These are phyloP conservation scores for Tuber melanosporum DNA, from an alignment of 495 filamentous ascomycete genomes.

Conservation along the genomic window DNA sequence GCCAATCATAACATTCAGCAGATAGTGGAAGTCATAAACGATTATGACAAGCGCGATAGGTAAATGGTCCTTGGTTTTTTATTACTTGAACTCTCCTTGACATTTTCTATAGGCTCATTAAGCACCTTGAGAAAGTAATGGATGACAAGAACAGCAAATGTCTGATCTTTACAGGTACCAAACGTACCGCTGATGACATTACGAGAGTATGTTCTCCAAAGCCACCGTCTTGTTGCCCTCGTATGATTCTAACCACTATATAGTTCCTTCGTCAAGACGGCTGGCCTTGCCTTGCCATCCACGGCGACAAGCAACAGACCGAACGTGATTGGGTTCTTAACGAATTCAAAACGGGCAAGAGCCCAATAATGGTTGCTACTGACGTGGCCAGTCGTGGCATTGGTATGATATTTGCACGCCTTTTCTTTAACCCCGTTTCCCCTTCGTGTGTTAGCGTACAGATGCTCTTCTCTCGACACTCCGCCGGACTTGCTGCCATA, in stretches of 20 bases:
- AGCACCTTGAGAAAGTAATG: constrained; percentile 98
- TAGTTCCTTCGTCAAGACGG: constrained; percentile 93
- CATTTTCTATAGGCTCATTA: constrained; percentile 90
- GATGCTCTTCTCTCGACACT: constrained; percentile 80
- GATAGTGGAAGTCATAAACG: constrained; percentile 88
- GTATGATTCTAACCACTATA: constrained; percentile 18
- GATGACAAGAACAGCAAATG: constrained; percentile 88
- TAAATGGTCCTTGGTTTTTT: neutral
- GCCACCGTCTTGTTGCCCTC: neutral
- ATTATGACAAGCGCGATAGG: constrained; percentile 92
- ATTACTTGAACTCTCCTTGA: constrained; percentile 47
- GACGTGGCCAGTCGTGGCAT: constrained; percentile 99
- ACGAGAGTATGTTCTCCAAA: constrained; percentile 53
- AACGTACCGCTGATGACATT: constrained; percentile 96
- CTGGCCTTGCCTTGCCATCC: constrained; percentile 96
- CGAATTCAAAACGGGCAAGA: constrained; percentile 96
- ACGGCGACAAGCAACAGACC: constrained; percentile 99
- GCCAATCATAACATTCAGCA: constrained; percentile 98
- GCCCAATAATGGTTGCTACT: constrained; percentile 95
- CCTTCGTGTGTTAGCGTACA: constrained; percentile 44
- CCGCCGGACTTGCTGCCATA: constrained; percentile 41
- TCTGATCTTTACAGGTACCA: constrained; percentile 94
- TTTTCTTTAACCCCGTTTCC: constrained; percentile 45
- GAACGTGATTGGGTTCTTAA: constrained; percentile 99
- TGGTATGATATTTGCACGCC: constrained; percentile 80